Evolutionary conservation across 106 monocot genomes (phyloP), one percentile per base, ranked within the genome.

Genomic region (Xerophyta viscosa): DNA sequence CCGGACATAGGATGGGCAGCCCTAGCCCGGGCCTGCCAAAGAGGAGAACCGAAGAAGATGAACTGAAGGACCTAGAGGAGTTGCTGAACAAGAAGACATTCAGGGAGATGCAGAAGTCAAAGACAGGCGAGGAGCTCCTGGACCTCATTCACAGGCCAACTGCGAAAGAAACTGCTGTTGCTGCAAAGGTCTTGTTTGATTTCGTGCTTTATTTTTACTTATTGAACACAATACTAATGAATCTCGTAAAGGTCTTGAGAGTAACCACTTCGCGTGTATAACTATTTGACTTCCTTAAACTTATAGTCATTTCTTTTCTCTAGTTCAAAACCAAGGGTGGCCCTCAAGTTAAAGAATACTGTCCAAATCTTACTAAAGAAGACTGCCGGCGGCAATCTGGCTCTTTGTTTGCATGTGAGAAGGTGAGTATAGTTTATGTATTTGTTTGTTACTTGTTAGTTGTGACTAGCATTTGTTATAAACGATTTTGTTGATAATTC

Each of bases 141-240:
- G 98, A 99, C 64, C 82, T 99, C 41, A 99, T 99, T 36, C 98
- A 90, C 71, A 59, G 98, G 6, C 98, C 98, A 8, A 99, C 98
- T 41, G 98, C 98, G 0, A 99, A 57, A 69, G 98, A 99, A 60
- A 90, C 90, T 37, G 98, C 98, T 6, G 86, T 83, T 55, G 86
- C 90, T 54, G 86, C 86, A 39, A 99, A 99, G 89, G 98, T 90
- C n/a, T n/a, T n/a, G n/a, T n/a, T n/a, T n/a, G n/a, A n/a, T n/a
- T n/a, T n/a, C n/a, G n/a, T n/a, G n/a, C n/a, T n/a, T n/a, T n/a
- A n/a, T n/a, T n/a, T n/a, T n/a, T n/a, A n/a, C n/a, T n/a, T n/a
- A n/a, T n/a, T n/a, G n/a, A n/a, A n/a, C n/a, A n/a, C n/a, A n/a
- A n/a, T n/a, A n/a, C n/a, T n/a, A n/a, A 2, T 39, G 3, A 39